These are phyloP conservation scores for Hyphopichia pseudoburtonii DNA, from an alignment of 1,139 yeast genomes.

Conservation along the genomic window DNA sequence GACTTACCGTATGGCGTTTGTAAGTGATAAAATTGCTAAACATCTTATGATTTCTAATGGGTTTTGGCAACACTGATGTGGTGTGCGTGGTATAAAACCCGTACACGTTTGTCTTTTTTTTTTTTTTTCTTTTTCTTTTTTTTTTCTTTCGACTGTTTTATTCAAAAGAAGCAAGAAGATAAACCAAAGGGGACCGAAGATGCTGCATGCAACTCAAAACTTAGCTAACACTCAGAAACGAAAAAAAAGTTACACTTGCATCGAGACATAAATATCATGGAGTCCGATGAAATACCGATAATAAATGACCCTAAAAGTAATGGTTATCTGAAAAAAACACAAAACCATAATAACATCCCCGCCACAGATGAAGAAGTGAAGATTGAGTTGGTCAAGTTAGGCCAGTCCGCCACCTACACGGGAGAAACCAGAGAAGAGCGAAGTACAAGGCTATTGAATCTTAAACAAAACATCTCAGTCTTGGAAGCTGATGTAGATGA, in stretches of 20 bases:
- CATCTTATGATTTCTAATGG: too few relatives aligned
- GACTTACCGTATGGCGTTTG: too few relatives aligned
- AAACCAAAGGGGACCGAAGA: too few relatives aligned
- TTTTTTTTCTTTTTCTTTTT: too few relatives aligned
- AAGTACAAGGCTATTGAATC: constrained; percentile 50
- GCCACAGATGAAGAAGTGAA: constrained; percentile 65
- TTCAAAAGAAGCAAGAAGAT: too few relatives aligned
- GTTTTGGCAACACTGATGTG: too few relatives aligned
- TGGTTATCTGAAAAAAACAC: background rate
- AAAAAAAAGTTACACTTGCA: background rate
- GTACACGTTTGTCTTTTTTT: too few relatives aligned
- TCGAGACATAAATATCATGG: background rate
- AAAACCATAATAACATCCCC: constrained; percentile 40
- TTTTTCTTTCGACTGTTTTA: too few relatives aligned
- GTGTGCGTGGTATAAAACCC: too few relatives aligned
- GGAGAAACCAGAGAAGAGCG: constrained; percentile 66
- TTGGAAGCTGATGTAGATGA: background rate
- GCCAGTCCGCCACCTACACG: constrained; percentile 58
- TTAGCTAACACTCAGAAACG: too few relatives aligned
- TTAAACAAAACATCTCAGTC: background rate
- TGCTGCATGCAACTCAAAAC: too few relatives aligned
- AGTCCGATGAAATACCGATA: constrained; percentile 22
- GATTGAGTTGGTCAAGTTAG: constrained; percentile 43
- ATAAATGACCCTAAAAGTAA: constrained; percentile 17
- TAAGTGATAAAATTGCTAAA: too few relatives aligned